A percentile compares a stretch with the other conserved stretches of the same genome.
These are phyloP conservation scores for Gaeumannomyces sp. DNA, from an alignment of 2,329 filamentous ascomycete genomes.

Conservation along the genomic window DNA sequence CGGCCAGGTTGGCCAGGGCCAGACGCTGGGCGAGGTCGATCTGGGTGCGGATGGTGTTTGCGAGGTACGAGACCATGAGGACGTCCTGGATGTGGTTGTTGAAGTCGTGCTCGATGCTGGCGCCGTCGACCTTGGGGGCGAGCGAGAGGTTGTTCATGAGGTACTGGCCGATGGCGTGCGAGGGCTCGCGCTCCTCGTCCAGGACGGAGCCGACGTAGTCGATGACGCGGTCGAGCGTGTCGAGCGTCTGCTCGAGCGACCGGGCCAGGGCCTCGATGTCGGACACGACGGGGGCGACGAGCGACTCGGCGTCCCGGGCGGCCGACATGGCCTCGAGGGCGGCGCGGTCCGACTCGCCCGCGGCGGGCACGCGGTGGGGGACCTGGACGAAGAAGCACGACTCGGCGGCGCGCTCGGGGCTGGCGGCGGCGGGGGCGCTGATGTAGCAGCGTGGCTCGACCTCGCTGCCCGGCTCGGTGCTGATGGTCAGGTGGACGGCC, in stretches of 20 bases:
- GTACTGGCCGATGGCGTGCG: constrained; percentile 88
- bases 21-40: constrained; percentile 96
- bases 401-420: constrained; percentile 88
- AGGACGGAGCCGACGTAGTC: constrained; percentile 91
- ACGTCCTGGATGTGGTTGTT: constrained; percentile 99
- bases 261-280: constrained; percentile 87
- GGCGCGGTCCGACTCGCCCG: constrained; percentile 54
- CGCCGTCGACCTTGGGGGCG: constrained; percentile 86
- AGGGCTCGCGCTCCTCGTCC: constrained; percentile 86
- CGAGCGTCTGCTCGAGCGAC: constrained; percentile 79
- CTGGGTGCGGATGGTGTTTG: constrained; percentile 97
- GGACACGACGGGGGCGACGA: constrained; percentile 67
- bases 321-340: constrained; percentile 76
- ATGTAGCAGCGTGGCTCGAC: constrained; percentile 93
- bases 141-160: constrained; percentile 89
- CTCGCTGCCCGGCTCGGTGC: constrained; percentile 79
- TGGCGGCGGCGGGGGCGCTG: constrained; percentile 89
- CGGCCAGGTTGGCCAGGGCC: constrained; percentile 65
- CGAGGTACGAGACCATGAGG: constrained; percentile 93
- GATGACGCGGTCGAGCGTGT: constrained; percentile 83
- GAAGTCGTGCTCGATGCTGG: constrained; percentile 94
- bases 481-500: constrained; percentile 94
- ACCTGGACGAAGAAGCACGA: constrained; percentile 97
- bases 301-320: constrained; percentile 72
- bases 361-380: constrained; percentile 87